Base-by-base conservation (phyloP, 2,329 filamentous ascomycete genomes). In the Neospermospora avenae region DNA sequence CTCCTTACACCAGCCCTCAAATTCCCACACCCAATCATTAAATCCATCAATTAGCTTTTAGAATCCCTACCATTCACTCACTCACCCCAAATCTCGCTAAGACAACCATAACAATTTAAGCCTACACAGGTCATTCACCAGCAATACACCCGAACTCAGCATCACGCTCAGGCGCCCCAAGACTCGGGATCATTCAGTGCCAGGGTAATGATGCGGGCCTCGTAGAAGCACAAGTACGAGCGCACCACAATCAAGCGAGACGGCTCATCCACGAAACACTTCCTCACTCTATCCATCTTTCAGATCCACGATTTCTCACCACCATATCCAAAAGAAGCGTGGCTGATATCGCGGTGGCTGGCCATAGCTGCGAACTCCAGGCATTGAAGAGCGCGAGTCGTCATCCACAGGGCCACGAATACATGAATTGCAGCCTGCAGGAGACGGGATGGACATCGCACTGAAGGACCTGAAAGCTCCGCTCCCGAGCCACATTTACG, bases 221-320 rank as follows among this genome's bases (percentile, higher is more conserved):
- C 31, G 24, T 5, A 31, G 25, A 14, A 61, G 63, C 39, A 67
- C 61, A 22, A 67, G 54, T 14, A 63, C 56, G 34, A 67, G 55
- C 31, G 65, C 65, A 6, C 63, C 65, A 53, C 55, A n/a, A n/a
- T n/a, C n/a, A n/a, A n/a, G n/a, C 39, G 6, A 67, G 39, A 56
- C 65, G 63, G 25, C 59, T 63, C 11, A 34, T 61, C 58, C 60
- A 60, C 7, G 61, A 55, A 11, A n/a, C n/a, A n/a, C n/a, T n/a
- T n/a, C n/a, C n/a, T 59, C 55, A 10, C 46, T 35, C 6, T 56
- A 34, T 35, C 42, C 24, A 44, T 56, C 14, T 18, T 59, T 20
- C 16, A 18, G 18, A 14, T 49, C 55, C 1, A 52, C 57, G 20
- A 66, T 60, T 35, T 64, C n/a, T 64, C 45, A 64, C 64, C 37